phyloP scores from a whole-genome alignment of 257 asterid species.

The Capsicum chinense region DNA sequence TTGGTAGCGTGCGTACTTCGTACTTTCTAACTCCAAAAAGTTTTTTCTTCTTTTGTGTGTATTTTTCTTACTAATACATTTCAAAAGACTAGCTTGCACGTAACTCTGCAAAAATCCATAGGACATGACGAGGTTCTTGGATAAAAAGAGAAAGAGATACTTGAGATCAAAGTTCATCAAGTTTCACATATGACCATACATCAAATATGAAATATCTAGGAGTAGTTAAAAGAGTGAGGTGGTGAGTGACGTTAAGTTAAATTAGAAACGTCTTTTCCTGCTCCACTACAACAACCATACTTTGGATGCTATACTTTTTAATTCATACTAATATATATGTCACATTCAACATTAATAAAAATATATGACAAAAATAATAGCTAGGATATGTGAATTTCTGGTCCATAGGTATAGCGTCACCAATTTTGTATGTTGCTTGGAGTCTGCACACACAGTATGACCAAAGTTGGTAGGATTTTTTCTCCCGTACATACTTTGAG shows the following conservation, averaged over 20 bases:
- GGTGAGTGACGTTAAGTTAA: constrained; percentile 45
- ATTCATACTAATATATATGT: background rate
- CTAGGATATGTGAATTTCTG: background rate
- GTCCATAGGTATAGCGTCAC: background rate
- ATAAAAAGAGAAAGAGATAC: background rate
- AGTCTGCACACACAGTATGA: background rate
- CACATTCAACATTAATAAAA: background rate
- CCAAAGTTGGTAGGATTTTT: constrained; percentile 19
- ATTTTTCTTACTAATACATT: background rate
- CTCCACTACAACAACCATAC: constrained; percentile 69
- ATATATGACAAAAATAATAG: no score
- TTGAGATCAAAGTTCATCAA: background rate
- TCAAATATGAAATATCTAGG: constrained; percentile 23
- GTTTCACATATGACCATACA: background rate
- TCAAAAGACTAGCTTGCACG: constrained; percentile 3
- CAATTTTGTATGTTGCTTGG: background rate
- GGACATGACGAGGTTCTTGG: background rate
- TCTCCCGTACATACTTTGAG: constrained; percentile 3
- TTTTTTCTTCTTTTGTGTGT: background rate
- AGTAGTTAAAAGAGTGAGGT: constrained; percentile 60
- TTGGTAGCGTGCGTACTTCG: no score
- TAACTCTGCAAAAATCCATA: background rate
- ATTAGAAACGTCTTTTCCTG: constrained; percentile 43
- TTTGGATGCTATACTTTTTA: constrained; percentile 35
- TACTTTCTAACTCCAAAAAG: background rate